Percentiles rank a stretch among this genome's conserved stretches.
Conservation (phyloP, 495 filamentous ascomycete genomes). For the Lichenothelia convexa region DNA sequence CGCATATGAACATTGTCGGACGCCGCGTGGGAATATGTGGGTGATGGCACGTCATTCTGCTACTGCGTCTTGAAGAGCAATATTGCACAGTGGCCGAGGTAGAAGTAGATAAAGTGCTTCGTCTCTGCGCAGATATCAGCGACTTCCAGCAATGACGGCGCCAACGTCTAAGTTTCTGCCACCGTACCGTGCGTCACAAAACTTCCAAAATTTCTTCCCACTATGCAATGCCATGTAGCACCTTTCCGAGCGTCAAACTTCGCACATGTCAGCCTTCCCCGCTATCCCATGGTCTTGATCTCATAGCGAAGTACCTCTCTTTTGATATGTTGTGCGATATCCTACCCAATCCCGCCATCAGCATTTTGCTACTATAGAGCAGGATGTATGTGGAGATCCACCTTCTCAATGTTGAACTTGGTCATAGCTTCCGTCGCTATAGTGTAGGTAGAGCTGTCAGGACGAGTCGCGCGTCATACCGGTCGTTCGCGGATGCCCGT, state of each 20-base stretch:
- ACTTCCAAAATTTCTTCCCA: conserved; percentile 95
- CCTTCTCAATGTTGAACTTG: conserved; percentile 88
- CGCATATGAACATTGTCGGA: too few species aligned
- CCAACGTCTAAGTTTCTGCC: background rate
- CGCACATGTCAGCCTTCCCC: background rate
- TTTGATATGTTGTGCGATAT: conserved; percentile 96
- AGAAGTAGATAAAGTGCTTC: conserved; percentile 99
- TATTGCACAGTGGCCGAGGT: conserved; percentile 94
- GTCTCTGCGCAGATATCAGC: conserved; percentile 43
- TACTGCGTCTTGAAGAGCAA: conserved; percentile 98
- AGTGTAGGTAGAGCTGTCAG: background rate
- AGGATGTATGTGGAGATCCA: conserved; percentile 18
- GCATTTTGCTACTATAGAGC: conserved; percentile 1
- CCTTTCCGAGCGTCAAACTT: conserved; percentile 85
- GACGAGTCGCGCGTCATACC: background rate
- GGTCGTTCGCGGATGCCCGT: conserved; percentile 26
- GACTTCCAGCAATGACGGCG: background rate
- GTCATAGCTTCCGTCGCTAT: conserved; percentile 84
- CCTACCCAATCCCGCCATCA: too few species aligned
- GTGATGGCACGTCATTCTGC: too few species aligned
- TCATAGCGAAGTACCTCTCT: conserved; percentile 80
- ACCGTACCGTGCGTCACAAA: conserved; percentile 92
- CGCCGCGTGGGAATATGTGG: too few species aligned
- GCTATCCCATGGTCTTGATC: too few species aligned
- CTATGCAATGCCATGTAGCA: conserved; percentile 96